Evolutionary conservation across 2,329 filamentous ascomycete species (phyloP).

Genomic region (Teratosphaeria pseudoeucalypti): DNA sequence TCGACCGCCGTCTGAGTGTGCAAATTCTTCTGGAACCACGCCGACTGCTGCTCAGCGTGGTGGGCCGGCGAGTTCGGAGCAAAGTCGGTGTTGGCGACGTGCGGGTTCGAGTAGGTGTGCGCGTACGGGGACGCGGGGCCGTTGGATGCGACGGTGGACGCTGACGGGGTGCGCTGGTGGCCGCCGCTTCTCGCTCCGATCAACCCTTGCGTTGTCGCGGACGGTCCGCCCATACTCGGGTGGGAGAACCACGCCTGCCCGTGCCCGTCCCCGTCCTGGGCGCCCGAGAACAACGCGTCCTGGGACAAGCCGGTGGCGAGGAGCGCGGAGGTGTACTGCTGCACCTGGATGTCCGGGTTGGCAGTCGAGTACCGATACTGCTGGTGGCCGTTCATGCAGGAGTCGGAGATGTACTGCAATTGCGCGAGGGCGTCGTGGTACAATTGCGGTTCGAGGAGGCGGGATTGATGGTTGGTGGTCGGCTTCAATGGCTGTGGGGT

Average conservation of each 20-base stretch:
- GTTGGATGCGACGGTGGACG: constrained; percentile 32
- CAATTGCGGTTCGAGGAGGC: background rate
- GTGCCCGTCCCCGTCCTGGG: background rate
- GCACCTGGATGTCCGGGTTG: background rate
- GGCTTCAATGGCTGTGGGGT: background rate
- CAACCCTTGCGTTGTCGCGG: background rate
- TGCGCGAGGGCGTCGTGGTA: constrained; percentile 1
- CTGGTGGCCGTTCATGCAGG: constrained; percentile 1
- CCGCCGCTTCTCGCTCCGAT: constrained; percentile 5
- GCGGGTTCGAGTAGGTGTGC: constrained; percentile 25
- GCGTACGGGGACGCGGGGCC: constrained; percentile 35
- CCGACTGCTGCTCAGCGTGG: constrained; percentile 28
- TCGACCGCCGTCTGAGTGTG: constrained; percentile 46
- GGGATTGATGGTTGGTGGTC: background rate
- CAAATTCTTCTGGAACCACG: constrained; percentile 39
- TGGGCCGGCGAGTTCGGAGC: constrained; percentile 31
- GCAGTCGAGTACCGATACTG: background rate
- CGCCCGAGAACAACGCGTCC: background rate
- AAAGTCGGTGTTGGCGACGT: constrained; percentile 36
- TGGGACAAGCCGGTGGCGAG: background rate
- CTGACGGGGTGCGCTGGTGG: constrained; percentile 26
- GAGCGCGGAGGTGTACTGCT: background rate
- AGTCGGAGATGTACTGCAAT: background rate
- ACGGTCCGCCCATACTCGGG: constrained; percentile 1
- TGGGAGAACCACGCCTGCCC: background rate